Percentiles rank a stretch among this genome's conserved stretches.
These are phyloP conservation scores for Russula emetica DNA, from an alignment of 768 basidiomycete species.

Conservation along the genomic window DNA sequence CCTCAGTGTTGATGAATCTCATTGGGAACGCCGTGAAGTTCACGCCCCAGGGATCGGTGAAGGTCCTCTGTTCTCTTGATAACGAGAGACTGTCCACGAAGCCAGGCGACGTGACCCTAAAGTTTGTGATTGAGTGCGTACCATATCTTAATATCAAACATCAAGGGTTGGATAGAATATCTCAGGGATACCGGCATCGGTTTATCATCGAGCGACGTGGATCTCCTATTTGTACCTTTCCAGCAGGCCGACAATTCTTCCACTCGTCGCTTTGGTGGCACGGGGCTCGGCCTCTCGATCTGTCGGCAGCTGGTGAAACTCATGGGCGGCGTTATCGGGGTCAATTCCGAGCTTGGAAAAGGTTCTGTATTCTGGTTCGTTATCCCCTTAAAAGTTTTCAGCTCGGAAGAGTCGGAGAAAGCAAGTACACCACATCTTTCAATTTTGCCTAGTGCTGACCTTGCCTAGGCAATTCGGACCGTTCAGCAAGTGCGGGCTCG, in stretches of 20 bases:
- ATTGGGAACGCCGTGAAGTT: conserved; percentile 78
- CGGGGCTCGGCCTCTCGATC: conserved; percentile 72
- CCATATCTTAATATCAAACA: not conserved
- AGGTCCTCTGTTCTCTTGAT: conserved; percentile 58
- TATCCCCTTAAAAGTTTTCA: conserved; percentile 58
- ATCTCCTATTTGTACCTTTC: conserved; percentile 67
- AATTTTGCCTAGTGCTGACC: conserved; percentile 3
- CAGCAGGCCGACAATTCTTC: conserved; percentile 78
- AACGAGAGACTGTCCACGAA: conserved; percentile 33
- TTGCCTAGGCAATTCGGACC: conserved; percentile 43
- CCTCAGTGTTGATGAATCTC: conserved; percentile 65
- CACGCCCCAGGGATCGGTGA: conserved; percentile 58
- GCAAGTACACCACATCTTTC: conserved; percentile 33
- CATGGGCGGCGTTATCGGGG: conserved; percentile 72
- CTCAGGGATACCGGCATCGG: conserved; percentile 70
- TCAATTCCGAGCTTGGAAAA: conserved; percentile 56
- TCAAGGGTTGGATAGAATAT: not conserved
- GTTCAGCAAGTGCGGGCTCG: conserved; percentile 45
- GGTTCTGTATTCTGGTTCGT: conserved; percentile 75
- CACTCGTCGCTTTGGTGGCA: conserved; percentile 71
- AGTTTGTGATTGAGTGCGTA: conserved; percentile 59
- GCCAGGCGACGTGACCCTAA: conserved; percentile 47
- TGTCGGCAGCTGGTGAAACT: conserved; percentile 69
- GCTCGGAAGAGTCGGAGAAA: conserved; percentile 54
- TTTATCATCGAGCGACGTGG: conserved; percentile 59